Evolutionary conservation across 441 rosid genomes (phyloP).

Genomic region (Gossypium davidsonii): DNA sequence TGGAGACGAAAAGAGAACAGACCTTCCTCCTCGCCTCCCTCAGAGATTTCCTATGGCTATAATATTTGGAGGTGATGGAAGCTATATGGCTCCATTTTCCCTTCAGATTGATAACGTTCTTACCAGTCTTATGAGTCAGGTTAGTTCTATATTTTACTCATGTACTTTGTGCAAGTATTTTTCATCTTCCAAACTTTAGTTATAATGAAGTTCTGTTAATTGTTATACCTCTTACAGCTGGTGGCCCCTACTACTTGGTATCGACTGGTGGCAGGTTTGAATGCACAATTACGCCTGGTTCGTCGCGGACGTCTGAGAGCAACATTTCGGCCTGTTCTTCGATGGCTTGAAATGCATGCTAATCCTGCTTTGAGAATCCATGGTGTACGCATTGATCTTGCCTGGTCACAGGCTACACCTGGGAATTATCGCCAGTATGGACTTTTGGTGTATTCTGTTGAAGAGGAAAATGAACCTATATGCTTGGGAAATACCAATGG

Average conservation of each 20-base stretch:
- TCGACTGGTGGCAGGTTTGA: slow-evolving; percentile 94
- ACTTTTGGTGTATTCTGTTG: slow-evolving; percentile 55
- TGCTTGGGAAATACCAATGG: slow-evolving; percentile 35
- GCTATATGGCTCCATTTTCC: slow-evolving; percentile 95
- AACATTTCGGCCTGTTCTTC: slow-evolving; percentile 63
- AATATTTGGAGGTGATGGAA: slow-evolving; percentile 97
- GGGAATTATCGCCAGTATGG: slow-evolving; percentile 90
- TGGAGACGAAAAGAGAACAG: slow-evolving; percentile 95
- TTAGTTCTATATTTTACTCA: slow-evolving; percentile 20
- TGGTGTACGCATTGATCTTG: slow-evolving; percentile 70
- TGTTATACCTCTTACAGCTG: slow-evolving; percentile 39
- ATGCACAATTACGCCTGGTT: slow-evolving; percentile 94
- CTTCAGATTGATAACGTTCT: slow-evolving; percentile 90
- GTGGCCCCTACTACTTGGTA: slow-evolving; percentile 94
- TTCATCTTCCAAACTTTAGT: slow-evolving; percentile 18
- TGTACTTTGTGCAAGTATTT: neutral
- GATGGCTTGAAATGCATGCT: slow-evolving; percentile 93
- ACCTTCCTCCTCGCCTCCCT: slow-evolving; percentile 80
- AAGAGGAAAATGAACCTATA: slow-evolving; percentile 41
- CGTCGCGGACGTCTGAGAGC: slow-evolving; percentile 64
- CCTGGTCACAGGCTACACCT: slow-evolving; percentile 76
- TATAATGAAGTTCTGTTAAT: slow-evolving; percentile 11
- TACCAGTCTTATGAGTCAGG: slow-evolving; percentile 94
- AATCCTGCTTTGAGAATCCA: slow-evolving; percentile 76
- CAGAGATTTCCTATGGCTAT: slow-evolving; percentile 85